A percentile compares a stretch with the other conserved stretches of the same genome.
These are phyloP conservation scores for Myrica gale DNA, from an alignment of 306 rosid genomes.

Conservation along the genomic window DNA sequence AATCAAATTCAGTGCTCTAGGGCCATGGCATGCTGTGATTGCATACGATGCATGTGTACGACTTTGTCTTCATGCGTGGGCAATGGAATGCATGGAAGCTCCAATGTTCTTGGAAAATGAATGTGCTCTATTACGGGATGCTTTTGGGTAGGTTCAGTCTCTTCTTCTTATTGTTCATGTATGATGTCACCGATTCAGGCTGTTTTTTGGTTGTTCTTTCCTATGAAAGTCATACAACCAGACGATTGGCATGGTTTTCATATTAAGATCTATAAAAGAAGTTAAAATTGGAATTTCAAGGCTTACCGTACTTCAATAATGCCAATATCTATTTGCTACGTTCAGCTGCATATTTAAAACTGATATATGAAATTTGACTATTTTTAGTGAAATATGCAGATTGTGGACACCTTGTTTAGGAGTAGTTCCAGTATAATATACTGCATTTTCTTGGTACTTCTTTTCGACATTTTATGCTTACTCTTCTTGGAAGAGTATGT, in stretches of 20 bases:
- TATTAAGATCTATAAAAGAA: background rate
- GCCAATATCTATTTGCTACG: background rate
- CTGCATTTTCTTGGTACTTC: slow-evolving; percentile 3
- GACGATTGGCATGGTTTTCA: background rate
- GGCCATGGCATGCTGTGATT: slow-evolving; percentile 88
- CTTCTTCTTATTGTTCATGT: slow-evolving; percentile 4
- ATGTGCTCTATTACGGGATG: slow-evolving; percentile 79
- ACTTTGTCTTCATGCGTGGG: slow-evolving; percentile 99
- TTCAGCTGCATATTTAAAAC: background rate
- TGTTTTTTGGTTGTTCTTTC: background rate
- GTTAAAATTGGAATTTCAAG: background rate
- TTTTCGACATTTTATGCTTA: slow-evolving; percentile 11
- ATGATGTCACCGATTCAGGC: slow-evolving; percentile 16
- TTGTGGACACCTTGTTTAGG: background rate
- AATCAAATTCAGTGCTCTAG: slow-evolving; percentile 73
- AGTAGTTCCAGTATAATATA: background rate
- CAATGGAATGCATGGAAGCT: slow-evolving; percentile 98
- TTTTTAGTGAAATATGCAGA: background rate
- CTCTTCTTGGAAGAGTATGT: slow-evolving; percentile 17
- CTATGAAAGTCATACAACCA: background rate
- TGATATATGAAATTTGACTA: background rate
- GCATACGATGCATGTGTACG: slow-evolving; percentile 98
- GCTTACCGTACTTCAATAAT: background rate
- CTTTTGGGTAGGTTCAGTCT: slow-evolving; percentile 68
- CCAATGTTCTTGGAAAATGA: slow-evolving; percentile 95